Base-by-base conservation (phyloP, 352 stramenopile genomes). In the Pythium phragmitis region DNA sequence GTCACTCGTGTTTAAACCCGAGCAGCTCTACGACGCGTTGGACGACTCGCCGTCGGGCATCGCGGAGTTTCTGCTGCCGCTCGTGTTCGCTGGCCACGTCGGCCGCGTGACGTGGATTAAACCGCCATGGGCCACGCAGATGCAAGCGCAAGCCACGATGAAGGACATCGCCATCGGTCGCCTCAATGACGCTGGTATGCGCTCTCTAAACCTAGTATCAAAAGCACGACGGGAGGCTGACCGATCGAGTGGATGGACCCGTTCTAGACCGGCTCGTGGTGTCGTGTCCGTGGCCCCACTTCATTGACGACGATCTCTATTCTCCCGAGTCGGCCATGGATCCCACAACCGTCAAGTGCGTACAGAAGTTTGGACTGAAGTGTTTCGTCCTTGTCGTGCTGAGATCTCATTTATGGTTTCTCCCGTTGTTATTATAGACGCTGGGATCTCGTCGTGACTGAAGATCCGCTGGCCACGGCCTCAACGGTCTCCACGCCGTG, bases 51-150 rank as follows among this genome's bases (percentile, higher is more conserved):
- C 36, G 2, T 67, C 65, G 71, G 88, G 87, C 16, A 96, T 96
- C 63, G 87, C 88, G 9, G 88, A 96, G 60, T 96, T 96, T 53
- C 70, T 94, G 36, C 59, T 96, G 37, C 88, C 88, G 12, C 55
- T 93, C 14, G 78, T 92, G 16, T 92, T 84, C 53, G 85, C 82
- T 34, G 87, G 87, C 2, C 88, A 96, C 54, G 82, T 94, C 39
- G 76, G 69, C 34, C 72, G 79, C 37, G 68, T 96, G 64, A 78
- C 78, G 46, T 96, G 88, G 88, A 69, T 96, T 52, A 92, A 93
- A 57, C 76, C 87, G n/a, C 72, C 74, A 4, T 96, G 88, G 88
- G 79, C 86, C 2, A 68, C 43, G 13, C 88, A 96, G 68, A 80
- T 92, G 59, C 33, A 41, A 1, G n/a, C 47, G 3, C 49, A 16